Evolutionary conservation across 208 protist species (phyloP), one percentile per base, ranked within the genome.

Genomic region (Hexamita inflata): DNA sequence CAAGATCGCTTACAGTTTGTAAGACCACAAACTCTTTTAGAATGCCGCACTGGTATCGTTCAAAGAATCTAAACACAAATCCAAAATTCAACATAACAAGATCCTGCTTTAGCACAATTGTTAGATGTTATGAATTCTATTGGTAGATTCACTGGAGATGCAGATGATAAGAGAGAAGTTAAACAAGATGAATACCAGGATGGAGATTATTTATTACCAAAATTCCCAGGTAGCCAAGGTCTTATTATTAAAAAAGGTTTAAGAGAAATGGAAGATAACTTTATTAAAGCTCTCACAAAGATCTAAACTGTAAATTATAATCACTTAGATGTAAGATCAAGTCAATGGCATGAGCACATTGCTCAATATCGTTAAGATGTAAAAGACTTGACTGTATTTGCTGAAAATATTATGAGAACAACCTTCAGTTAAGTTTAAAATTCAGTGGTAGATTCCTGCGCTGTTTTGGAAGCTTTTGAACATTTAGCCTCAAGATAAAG

Each of bases 391-490:
- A 70, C 64, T 49, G 38, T 40, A 15, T 70, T 70, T 38, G 38
- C 64, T 7, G 64, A 70, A 38, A 70, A 70, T 38, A 70, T 70
- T n/a, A 70, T 70, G 34, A 42, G 30, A 70, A 70, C 64, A 49
- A 49, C 9, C 35, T 70, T 70, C 38, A 32, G 30, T 45, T 38
- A 70, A 49, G 26, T 34, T n/a, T 11, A n/a, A 29, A 7, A 70
- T 34, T 70, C 64, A 15, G 64, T 70, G 4, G 15, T 49, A 24
- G 64, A 70, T 42, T 42, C 64, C 15, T 70, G 64, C 35, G 35
- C 32, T 49, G 38, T 70, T 38, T 38, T 70, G 15, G 64, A 49
- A 32, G 64, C 64, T 35, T 70, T 70, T 49, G 42, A 45, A 15
- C 64, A 70, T 49, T 49, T 70, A 70, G n/a, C 64, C 38, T 42